Evolutionary conservation across 371 early-diverging fungal genomes (phyloP).

Genomic region (Encephalitozoon hellem): DNA sequence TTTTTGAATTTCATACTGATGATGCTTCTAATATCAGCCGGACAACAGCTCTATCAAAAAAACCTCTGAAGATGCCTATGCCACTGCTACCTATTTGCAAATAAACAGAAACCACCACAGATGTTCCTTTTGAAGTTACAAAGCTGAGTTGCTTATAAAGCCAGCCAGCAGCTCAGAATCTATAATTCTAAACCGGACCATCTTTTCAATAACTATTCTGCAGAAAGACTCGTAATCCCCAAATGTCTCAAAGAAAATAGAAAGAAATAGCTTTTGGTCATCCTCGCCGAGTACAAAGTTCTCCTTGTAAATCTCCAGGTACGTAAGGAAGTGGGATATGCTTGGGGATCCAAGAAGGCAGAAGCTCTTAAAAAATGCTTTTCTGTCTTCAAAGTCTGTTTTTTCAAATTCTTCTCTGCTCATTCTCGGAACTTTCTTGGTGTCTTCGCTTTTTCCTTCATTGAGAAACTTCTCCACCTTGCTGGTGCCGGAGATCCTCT

Average conservation of each 20-base stretch:
- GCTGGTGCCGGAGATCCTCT: background rate
- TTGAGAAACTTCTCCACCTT: background rate
- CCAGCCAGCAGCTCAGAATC: background rate
- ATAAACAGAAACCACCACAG: background rate
- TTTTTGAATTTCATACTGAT: background rate
- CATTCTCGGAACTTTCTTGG: background rate
- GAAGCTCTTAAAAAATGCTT: conserved; percentile 17
- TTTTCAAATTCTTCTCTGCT: background rate
- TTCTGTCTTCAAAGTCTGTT: background rate
- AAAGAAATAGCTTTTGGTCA: conserved; percentile 22
- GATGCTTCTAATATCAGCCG: background rate
- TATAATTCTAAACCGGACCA: conserved; percentile 33
- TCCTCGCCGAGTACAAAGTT: conserved; percentile 23
- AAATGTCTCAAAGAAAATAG: conserved; percentile 25
- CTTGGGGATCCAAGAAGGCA: conserved; percentile 34
- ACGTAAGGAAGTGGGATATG: conserved; percentile 44
- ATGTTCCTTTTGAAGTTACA: background rate
- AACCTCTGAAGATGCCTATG: background rate
- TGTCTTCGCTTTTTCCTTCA: background rate
- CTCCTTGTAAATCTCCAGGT: conserved; percentile 42
- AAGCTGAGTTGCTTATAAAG: background rate
- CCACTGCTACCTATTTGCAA: background rate
- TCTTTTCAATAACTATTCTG: conserved; percentile 27
- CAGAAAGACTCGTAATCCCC: background rate
- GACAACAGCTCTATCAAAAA: background rate